Evolutionary conservation across 768 basidiomycete species (phyloP).

Genomic region (Butyriboletus loyo): DNA sequence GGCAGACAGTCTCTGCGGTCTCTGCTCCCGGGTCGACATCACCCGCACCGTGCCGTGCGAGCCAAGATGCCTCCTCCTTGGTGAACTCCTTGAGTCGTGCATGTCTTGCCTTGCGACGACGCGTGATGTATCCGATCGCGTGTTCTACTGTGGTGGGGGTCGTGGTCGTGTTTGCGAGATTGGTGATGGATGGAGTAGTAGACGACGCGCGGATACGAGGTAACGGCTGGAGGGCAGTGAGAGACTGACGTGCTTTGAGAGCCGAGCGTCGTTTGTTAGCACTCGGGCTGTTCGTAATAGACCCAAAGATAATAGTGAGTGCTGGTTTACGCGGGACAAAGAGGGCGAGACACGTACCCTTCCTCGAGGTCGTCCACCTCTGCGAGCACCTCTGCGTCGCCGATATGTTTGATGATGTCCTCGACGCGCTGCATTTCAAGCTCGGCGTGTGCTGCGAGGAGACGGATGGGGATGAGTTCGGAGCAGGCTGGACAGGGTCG

Average conservation of each 20-base stretch:
- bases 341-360: slow-evolving; percentile 40
- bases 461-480: slow-evolving; percentile 68
- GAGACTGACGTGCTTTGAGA: slow-evolving; percentile 40
- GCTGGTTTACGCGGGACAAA: slow-evolving; percentile 9
- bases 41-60: slow-evolving; percentile 15
- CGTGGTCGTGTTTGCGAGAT: slow-evolving; percentile 20
- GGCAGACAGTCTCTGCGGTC: slow-evolving; percentile 56
- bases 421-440: slow-evolving; percentile 71
- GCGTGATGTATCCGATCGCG: slow-evolving; percentile 59
- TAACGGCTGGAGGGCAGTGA: slow-evolving; percentile 26
- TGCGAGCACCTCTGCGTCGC: slow-evolving; percentile 54
- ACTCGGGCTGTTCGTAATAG: slow-evolving; percentile 18
- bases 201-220: slow-evolving; percentile 25
- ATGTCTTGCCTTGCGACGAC: slow-evolving; percentile 66
- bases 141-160: slow-evolving; percentile 42
- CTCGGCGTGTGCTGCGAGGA: slow-evolving; percentile 60
- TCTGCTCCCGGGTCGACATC: slow-evolving; percentile 35
- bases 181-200: slow-evolving; percentile 12
- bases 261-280: slow-evolving; percentile 40
- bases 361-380: slow-evolving; percentile 49
- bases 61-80: slow-evolving; percentile 51
- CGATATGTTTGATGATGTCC: slow-evolving; percentile 60
- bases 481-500: slow-evolving; percentile 71
- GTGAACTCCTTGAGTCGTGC: slow-evolving; percentile 64
- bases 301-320: slow-evolving; percentile 35